Conservation (phyloP, 2,329 filamentous ascomycete genomes). For the Aspergillus flavus region DNA sequence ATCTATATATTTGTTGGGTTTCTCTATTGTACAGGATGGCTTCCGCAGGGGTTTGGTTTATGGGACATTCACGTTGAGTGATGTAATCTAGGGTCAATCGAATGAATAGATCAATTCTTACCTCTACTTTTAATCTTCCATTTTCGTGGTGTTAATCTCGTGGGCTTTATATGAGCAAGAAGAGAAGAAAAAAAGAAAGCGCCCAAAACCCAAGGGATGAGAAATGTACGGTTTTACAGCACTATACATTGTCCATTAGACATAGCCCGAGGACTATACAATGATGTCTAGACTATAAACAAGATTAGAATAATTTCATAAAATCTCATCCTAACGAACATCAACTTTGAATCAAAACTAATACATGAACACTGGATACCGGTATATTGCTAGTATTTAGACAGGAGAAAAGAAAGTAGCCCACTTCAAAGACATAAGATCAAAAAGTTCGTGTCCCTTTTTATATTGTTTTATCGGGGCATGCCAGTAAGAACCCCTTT, state of each 20-base stretch:
- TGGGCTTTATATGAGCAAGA: background rate
- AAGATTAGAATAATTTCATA: background rate
- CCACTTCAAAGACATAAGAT: background rate
- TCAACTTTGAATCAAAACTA: background rate
- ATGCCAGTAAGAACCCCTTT: constrained; percentile 10
- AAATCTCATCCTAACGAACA: background rate
- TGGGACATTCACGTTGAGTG: background rate
- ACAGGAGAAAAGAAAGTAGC: constrained; percentile 4
- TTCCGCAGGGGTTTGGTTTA: background rate
- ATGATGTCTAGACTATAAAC: background rate
- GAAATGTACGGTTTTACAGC: background rate
- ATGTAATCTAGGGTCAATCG: background rate
- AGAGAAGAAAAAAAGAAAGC: background rate
- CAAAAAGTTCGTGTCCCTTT: background rate
- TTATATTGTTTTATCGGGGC: background rate
- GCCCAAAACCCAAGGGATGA: background rate
- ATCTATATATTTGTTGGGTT: background rate
- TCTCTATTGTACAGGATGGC: background rate
- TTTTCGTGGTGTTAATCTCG: background rate
- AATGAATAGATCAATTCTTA: background rate
- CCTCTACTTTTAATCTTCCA: background rate
- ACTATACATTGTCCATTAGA: background rate
- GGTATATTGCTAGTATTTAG: constrained; percentile 6
- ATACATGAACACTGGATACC: background rate
- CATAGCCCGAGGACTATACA: background rate